Base-by-base conservation (phyloP, 768 basidiomycete genomes). In the Asterophora lycoperdoides region DNA sequence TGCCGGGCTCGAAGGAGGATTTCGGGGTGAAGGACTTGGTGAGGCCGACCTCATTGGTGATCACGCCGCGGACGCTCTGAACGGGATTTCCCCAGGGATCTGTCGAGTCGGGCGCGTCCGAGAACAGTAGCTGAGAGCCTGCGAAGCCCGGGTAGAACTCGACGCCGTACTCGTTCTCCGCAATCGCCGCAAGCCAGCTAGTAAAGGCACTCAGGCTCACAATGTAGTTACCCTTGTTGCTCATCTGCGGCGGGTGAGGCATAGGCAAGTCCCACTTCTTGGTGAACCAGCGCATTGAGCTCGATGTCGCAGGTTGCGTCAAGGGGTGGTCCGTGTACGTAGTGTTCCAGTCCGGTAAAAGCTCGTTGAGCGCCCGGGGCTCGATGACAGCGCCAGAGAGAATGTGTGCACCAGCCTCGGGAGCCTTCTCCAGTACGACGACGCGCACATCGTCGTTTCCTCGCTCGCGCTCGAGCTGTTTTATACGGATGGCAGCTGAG, bases 121-220 rank as follows among this genome's bases (percentile, higher is more conserved):
- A 76, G 53, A 87, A 84, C 0, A 97, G 76, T 11, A 96, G 65
- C 28, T 83, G 78, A 0, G 94, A 86, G n/a, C 89, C 96, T 0
- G 93, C 92, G 59, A 98, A 98, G 4, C 96, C 95, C 2, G 96
- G 89, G 63, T 98, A 99, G 19, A 99, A 83, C 65, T 99, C 96
- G 23, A 96, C 91, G 20, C 93, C 95, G 40, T 74, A 74, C 44
- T 76, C 74, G 37, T 72, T 66, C 54, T 97, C 94, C 0, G 95
- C 95, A 26, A 96, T 78, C 46, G 75, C 68, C 2, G 82, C 89
- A 1, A 99, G 78, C 94, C 95, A 98, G 3, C 89, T 79, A 0
- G 92, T 87, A 53, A 97, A 84, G 29, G 80, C 82, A 1, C 91
- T 93, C 26, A 98, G 81, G 2, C 93, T 95, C 34, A 89, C 71